Conservation (phyloP, 352 stramenopile genomes). For the Globisporangium lucens region DNA sequence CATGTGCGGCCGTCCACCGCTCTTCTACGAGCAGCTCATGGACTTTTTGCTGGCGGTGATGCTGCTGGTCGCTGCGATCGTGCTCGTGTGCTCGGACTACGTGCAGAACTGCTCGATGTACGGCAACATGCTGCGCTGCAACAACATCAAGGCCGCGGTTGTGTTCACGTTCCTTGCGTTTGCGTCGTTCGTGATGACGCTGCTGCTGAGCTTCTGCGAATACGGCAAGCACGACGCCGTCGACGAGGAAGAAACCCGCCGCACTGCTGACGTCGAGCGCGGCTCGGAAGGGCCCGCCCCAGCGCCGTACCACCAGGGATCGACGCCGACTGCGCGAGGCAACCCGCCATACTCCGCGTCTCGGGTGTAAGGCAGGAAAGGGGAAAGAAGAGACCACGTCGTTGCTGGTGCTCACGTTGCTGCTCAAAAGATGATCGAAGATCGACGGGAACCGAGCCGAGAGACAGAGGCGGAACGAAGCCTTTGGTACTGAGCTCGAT, state of each 20-base stretch:
- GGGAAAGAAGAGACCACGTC: conserved; percentile 8
- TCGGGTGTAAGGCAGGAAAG: conserved; percentile 13
- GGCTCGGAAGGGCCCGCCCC: conserved; percentile 9
- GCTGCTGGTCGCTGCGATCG: conserved; percentile 60
- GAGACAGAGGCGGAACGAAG: neutral
- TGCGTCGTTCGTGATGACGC: conserved; percentile 40
- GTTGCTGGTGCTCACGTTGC: neutral
- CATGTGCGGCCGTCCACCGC: conserved; percentile 37
- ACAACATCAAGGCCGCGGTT: conserved; percentile 40
- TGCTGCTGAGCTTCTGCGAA: conserved; percentile 56
- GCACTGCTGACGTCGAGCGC: neutral
- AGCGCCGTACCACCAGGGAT: conserved; percentile 9
- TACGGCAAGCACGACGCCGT: conserved; percentile 11
- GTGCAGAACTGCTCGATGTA: conserved; percentile 61
- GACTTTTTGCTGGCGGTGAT: conserved; percentile 54
- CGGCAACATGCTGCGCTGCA: conserved; percentile 67
- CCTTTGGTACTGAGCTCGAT: neutral
- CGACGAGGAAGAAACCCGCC: conserved; percentile 21
- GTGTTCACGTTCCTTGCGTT: conserved; percentile 71
- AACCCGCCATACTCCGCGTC: neutral
- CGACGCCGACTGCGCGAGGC: conserved; percentile 13
- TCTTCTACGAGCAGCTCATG: conserved; percentile 44
- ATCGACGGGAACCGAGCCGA: neutral
- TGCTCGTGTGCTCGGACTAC: conserved; percentile 68
- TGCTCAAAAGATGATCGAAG: neutral